Conservation (phyloP, 2,329 filamentous ascomycete genomes). For the Fulvia fulva region DNA sequence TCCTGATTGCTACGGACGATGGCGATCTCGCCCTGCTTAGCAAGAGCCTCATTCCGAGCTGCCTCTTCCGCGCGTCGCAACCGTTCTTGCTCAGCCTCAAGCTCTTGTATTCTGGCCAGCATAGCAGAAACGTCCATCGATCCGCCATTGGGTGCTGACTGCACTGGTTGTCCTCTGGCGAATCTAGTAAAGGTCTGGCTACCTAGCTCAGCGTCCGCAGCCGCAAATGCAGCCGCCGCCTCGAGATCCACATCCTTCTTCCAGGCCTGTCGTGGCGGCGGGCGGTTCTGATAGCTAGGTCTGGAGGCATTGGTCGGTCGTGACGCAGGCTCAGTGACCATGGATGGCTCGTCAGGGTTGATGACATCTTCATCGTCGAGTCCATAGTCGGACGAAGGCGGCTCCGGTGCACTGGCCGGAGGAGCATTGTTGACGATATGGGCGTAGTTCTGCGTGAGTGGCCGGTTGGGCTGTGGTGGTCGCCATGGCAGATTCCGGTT, state of each 20-base stretch:
- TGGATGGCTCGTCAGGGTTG: slow-evolving; percentile 41
- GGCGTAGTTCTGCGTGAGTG: slow-evolving; percentile 8
- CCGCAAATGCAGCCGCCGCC: slow-evolving; percentile 31
- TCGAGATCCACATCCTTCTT: slow-evolving; percentile 22
- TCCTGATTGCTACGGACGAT: slow-evolving; percentile 70
- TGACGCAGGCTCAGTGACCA: slow-evolving; percentile 26
- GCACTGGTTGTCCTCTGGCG: slow-evolving; percentile 15
- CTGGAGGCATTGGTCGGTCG: slow-evolving; percentile 2
- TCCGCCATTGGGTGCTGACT: slow-evolving; percentile 1
- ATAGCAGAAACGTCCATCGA: slow-evolving; percentile 32
- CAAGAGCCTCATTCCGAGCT: slow-evolving; percentile 50
- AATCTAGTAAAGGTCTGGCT: slow-evolving; percentile 23
- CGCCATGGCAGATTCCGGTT: slow-evolving; percentile 28
- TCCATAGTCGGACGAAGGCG: slow-evolving; percentile 42
- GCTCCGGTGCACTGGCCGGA: slow-evolving; percentile 23
- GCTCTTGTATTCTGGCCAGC: slow-evolving; percentile 42
- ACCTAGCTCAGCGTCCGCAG: slow-evolving; percentile 33
- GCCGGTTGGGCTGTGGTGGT: slow-evolving; percentile 24
- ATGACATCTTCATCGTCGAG: slow-evolving; percentile 45
- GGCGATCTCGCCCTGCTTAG: slow-evolving; percentile 67
- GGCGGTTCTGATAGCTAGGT: slow-evolving; percentile 6
- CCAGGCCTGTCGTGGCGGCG: slow-evolving; percentile 7
- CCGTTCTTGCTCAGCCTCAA: slow-evolving; percentile 42
- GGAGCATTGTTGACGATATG: slow-evolving; percentile 15
- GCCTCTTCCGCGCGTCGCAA: slow-evolving; percentile 40